A percentile compares a stretch with the other conserved stretches of the same genome.
These are phyloP conservation scores for Fusarium algeriense DNA, from an alignment of 2,329 filamentous ascomycete genomes.

Conservation along the genomic window DNA sequence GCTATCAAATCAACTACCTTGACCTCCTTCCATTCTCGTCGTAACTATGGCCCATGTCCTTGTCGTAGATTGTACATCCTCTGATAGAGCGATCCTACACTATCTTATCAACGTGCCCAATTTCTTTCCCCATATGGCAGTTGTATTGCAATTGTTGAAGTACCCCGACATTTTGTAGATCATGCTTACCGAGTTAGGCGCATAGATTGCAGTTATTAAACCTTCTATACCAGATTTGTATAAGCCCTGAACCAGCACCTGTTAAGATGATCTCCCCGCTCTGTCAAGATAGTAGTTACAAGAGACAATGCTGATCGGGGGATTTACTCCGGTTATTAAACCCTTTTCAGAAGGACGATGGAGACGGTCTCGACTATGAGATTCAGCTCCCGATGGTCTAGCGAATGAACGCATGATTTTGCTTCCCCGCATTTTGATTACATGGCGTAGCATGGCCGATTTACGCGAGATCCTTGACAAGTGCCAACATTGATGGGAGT, in stretches of 20 bases:
- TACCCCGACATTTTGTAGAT: not conserved
- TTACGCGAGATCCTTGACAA: not conserved
- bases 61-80: not conserved
- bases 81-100: not conserved
- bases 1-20: not conserved
- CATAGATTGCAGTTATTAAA: slow-evolving; percentile 8
- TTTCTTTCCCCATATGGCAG: slow-evolving; percentile 16
- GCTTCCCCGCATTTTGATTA: slow-evolving; percentile 5
- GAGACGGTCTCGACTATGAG: not conserved
- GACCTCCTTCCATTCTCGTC: slow-evolving; percentile 5
- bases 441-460: too few relatives aligned
- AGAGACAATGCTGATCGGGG: not conserved
- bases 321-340: not conserved
- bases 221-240: not conserved
- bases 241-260: not conserved
- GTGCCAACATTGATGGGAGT: not conserved
- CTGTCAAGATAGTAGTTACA: not conserved
- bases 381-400: not conserved
- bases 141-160: slow-evolving; percentile 14
- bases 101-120: not conserved
- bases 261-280: slow-evolving; percentile 13
- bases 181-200: slow-evolving; percentile 7
- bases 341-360: not conserved
- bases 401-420: not conserved
- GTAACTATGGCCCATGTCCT: not conserved